A percentile compares a stretch with the other conserved stretches of the same genome.
These are phyloP conservation scores for Trichophyton mentagrophytes DNA, from an alignment of 2,329 filamentous ascomycete genomes.

Conservation along the genomic window DNA sequence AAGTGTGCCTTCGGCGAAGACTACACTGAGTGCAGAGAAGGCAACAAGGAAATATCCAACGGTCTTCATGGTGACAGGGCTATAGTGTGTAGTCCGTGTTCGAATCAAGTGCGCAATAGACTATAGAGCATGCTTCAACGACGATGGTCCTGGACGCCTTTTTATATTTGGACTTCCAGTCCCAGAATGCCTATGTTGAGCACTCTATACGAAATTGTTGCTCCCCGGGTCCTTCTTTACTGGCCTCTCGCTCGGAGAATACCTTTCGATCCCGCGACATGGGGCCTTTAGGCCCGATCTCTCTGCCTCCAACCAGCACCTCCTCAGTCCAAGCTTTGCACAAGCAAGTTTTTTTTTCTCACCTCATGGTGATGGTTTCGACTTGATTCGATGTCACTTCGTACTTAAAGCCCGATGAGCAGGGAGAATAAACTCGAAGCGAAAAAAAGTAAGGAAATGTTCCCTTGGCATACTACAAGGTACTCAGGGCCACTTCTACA, in stretches of 20 bases:
- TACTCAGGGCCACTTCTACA: neutral
- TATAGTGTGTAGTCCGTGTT: neutral
- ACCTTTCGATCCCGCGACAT: neutral
- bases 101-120: neutral
- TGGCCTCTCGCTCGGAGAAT: neutral
- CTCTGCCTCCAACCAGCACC: neutral
- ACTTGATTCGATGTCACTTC: neutral
- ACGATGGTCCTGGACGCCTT: neutral
- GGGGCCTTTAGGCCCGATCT: neutral
- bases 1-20: constrained; percentile 15
- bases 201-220: neutral
- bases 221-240: constrained; percentile 2
- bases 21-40: constrained; percentile 6
- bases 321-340: neutral
- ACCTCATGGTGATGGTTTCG: too few species aligned
- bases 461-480: constrained; percentile 1
- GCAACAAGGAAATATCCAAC: neutral
- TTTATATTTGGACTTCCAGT: neutral
- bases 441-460: neutral
- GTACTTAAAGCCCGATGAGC: neutral
- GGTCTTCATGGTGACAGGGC: neutral
- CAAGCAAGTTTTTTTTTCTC: neutral
- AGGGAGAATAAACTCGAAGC: neutral
- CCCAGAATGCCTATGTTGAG: neutral
- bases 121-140: neutral